Percentiles rank a stretch among this genome's conserved stretches.
Evolutionary conservation across 75 land plant species (phyloP).

Genomic region (Cryptomeria japonica): DNA sequence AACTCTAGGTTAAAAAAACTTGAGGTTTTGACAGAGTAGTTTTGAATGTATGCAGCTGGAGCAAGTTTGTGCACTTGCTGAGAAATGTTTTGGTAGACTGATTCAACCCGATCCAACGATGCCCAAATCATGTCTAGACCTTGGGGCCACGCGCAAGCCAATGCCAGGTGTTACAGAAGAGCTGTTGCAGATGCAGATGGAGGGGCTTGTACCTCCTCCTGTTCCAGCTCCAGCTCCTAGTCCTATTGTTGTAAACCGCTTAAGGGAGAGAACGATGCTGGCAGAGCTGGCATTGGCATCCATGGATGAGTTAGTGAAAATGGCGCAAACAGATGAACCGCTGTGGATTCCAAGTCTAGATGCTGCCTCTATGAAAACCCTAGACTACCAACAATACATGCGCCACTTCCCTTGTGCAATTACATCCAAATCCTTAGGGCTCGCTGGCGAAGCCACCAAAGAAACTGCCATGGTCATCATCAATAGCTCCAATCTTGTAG

Average conservation of each 20-base stretch:
- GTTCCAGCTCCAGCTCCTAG: neutral
- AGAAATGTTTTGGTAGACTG: constrained; percentile 57
- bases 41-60: constrained; percentile 31
- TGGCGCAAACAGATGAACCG: constrained; percentile 68
- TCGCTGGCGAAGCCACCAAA: constrained; percentile 64
- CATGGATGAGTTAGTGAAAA: constrained; percentile 80
- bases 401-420: constrained; percentile 48
- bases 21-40: neutral
- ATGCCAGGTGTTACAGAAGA: constrained; percentile 35
- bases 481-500: constrained; percentile 55
- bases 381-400: constrained; percentile 65
- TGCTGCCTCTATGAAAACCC: constrained; percentile 38
- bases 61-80: constrained; percentile 45
- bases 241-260: constrained; percentile 1
- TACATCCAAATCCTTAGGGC: constrained; percentile 56
- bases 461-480: constrained; percentile 57
- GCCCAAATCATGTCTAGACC: constrained; percentile 49
- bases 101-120: constrained; percentile 24
- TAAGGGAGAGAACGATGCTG: constrained; percentile 56
- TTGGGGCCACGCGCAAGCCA: constrained; percentile 37
- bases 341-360: constrained; percentile 56
- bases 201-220: neutral
- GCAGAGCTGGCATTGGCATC: constrained; percentile 76
- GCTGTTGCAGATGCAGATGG: neutral
- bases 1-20: neutral